Base-by-base conservation (phyloP, 805 yeast species). In the Candida pseudoglaebosa region DNA sequence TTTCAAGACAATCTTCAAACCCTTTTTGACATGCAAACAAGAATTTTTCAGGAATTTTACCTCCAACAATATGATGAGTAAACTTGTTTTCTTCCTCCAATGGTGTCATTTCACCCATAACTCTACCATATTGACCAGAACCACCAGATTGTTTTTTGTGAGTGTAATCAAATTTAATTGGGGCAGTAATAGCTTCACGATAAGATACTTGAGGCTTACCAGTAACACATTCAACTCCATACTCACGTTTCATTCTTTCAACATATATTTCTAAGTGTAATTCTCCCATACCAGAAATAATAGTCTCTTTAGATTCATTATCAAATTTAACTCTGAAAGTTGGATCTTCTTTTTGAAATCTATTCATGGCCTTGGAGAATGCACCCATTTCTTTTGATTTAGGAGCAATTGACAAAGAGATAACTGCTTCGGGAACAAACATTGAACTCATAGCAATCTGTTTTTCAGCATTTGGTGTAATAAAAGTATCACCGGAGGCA, bases 81-180 rank as follows among this genome's bases (percentile, higher is more conserved):
- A 91, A 93, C 50, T 70, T 69, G 63, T 90, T 90, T 42, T 76
- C 78, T 35, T 78, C 80, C 37, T 76, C 84, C 34, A 77, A 58
- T 39, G 89, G 80, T 5, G 72, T 65, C 67, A 90, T 61, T 41
- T 71, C 75, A 60, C 99, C 98, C 64, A 89, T 84, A 56, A 91
- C 96, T 70, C 90, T 82, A 65, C 96, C 99, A 60, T 81, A 93
- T 73, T 93, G 99, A 69, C 99, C 99, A 49, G 98, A 95, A 78
- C 99, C 99, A 65, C 99, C 99, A 57, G 91, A 78, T 72, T 93
- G 99, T 61, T 89, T 91, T 77, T 93, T 93, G 73, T 91, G 98
- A 20, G 96, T 84, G 69, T 83, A 88, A 61, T 93, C 98, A 57
- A 93, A 91, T 10, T 79, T 72, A 21, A 91, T 75, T 30, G 85